Conservation (phyloP, 345 rosid genomes). For the Brassica carinata region DNA sequence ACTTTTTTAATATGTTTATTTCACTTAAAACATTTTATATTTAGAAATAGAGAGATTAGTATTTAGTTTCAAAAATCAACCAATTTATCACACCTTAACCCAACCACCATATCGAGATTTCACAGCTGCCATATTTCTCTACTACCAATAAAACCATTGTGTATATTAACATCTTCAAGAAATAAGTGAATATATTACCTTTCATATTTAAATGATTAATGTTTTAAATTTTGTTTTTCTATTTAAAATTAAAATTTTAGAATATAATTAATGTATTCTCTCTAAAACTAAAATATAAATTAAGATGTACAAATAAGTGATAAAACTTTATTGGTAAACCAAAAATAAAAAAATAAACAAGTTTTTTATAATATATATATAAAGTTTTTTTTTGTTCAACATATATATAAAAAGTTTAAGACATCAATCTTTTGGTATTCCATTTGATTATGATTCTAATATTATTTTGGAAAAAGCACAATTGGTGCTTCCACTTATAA, state of each 20-base stretch:
- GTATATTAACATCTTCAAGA: not conserved
- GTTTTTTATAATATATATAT: too few species aligned
- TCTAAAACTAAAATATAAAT: not conserved
- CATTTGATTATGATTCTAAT: not conserved
- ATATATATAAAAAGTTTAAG: too few species aligned
- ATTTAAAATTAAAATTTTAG: too few species aligned
- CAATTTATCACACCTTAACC: slow-evolving; percentile 35
- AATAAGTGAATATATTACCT: not conserved
- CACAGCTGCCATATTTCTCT: slow-evolving; percentile 21
- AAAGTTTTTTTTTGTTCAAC: too few species aligned
- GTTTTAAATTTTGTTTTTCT: not conserved
- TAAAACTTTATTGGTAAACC: not conserved
- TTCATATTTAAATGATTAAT: not conserved
- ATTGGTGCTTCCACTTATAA: slow-evolving; percentile 52
- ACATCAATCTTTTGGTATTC: too few species aligned
- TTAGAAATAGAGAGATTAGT: not conserved
- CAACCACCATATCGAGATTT: slow-evolving; percentile 21
- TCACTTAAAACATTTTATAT: too few species aligned
- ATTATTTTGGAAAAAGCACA: not conserved
- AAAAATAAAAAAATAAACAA: too few species aligned
- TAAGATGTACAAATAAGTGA: not conserved
- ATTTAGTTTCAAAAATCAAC: slow-evolving; percentile 34
- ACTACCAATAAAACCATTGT: slow-evolving; percentile 22
- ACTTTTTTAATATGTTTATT: too few species aligned
- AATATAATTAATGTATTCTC: not conserved